These are phyloP conservation scores for Phytophthora constricta DNA, from an alignment of 352 stramenopile species.

Conservation along the genomic window DNA sequence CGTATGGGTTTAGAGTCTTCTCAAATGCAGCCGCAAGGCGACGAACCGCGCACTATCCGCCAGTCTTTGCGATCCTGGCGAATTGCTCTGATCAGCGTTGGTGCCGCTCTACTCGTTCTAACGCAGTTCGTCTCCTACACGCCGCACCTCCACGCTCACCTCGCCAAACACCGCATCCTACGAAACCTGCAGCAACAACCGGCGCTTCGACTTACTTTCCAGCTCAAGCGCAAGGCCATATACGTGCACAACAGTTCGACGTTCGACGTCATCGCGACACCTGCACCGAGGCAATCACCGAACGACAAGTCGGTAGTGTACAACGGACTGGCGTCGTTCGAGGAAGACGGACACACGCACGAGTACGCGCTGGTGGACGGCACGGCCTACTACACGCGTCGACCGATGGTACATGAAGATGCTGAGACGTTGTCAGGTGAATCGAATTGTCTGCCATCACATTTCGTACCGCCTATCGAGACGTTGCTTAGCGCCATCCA, in stretches of 20 bases:
- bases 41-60: conserved; percentile 1
- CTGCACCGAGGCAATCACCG: conserved; percentile 14
- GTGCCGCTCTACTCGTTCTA: conserved; percentile 24
- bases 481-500: conserved; percentile 40
- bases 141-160: conserved; percentile 43
- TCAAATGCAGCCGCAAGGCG: conserved; percentile 1
- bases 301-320: conserved; percentile 36
- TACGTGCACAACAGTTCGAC: conserved; percentile 39
- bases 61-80: conserved; percentile 26
- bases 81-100: conserved; percentile 12
- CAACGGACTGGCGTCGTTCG: conserved; percentile 41
- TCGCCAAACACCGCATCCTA: conserved; percentile 53
- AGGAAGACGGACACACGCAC: conserved; percentile 32
- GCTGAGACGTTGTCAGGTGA: neutral
- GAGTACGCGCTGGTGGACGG: conserved; percentile 46
- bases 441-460: conserved; percentile 34
- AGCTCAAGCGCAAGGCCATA: conserved; percentile 52
- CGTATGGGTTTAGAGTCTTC: conserved; percentile 24
- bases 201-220: conserved; percentile 44
- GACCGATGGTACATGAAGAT: too few relatives aligned
- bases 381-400: conserved; percentile 41
- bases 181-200: conserved; percentile 41
- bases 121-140: conserved; percentile 33
- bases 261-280: conserved; percentile 47
- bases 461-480: conserved; percentile 37